Percentiles rank a stretch among this genome's conserved stretches.
These are phyloP conservation scores for Mycena rebaudengoi DNA, from an alignment of 768 basidiomycete species.

Conservation along the genomic window DNA sequence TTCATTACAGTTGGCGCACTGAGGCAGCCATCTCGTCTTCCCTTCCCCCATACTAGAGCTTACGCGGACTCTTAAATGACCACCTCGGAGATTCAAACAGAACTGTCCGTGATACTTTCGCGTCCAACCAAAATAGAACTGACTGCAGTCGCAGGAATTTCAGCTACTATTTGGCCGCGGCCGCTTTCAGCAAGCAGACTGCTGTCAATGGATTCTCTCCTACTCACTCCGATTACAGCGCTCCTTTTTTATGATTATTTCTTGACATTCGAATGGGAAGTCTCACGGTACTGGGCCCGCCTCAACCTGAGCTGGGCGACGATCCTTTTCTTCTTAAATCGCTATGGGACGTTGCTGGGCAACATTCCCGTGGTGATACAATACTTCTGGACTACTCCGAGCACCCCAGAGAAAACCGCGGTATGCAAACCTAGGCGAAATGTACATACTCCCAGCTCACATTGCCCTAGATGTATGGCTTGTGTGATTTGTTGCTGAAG, in stretches of 20 bases:
- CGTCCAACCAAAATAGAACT: too few species aligned
- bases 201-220: not conserved
- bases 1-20: too few species aligned
- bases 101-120: too few species aligned
- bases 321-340: slow-evolving; percentile 44
- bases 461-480: not conserved
- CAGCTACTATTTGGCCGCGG: not conserved
- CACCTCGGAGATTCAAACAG: too few species aligned
- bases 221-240: not conserved
- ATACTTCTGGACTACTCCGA: slow-evolving; percentile 31
- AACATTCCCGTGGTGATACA: slow-evolving; percentile 39
- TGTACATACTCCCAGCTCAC: not conserved
- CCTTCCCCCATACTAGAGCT: too few species aligned
- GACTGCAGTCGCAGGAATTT: not conserved
- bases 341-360: slow-evolving; percentile 42
- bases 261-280: slow-evolving; percentile 9
- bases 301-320: slow-evolving; percentile 29
- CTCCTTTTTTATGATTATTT: slow-evolving; percentile 20
- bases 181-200: not conserved
- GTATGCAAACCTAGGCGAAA: not conserved
- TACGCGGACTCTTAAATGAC: too few species aligned
- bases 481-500: too few species aligned
- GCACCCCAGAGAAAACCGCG: not conserved
- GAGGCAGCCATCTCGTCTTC: too few species aligned
- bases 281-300: slow-evolving; percentile 17